phyloP scores from a whole-genome alignment of 208 protist genomes.

The Phytomonas serpens region DNA sequence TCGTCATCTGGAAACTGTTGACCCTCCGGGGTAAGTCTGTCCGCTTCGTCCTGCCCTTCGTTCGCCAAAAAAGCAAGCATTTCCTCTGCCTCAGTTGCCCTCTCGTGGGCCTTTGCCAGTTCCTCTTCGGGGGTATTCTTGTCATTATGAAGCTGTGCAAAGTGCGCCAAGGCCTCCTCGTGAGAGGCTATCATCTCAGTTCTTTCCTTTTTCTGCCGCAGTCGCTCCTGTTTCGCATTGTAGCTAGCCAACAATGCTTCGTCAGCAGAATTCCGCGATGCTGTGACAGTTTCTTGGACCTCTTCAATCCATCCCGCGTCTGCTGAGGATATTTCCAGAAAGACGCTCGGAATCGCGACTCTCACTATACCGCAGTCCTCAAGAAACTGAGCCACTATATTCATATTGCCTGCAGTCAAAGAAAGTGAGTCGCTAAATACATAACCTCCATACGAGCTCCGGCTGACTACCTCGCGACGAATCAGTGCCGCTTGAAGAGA shows the following conservation, averaged over 20 bases:
- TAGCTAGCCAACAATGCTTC: constrained; percentile 10
- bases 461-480: constrained; percentile 22
- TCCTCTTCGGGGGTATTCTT: constrained; percentile 23
- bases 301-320: constrained; percentile 16
- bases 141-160: constrained; percentile 23
- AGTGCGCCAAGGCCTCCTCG: constrained; percentile 21
- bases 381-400: constrained; percentile 18
- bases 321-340: constrained; percentile 46
- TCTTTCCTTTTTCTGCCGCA: constrained; percentile 19
- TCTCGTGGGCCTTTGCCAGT: constrained; percentile 24
- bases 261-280: not conserved
- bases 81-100: constrained; percentile 29
- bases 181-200: constrained; percentile 22
- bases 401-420: constrained; percentile 9
- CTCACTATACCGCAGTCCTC: constrained; percentile 12
- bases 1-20: not conserved
- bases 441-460: constrained; percentile 56
- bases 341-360: constrained; percentile 28
- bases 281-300: not conserved
- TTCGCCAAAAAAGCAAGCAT: constrained; percentile 25
- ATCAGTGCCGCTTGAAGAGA: constrained; percentile 44
- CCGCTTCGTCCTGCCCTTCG: constrained; percentile 10
- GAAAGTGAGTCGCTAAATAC: constrained; percentile 66
- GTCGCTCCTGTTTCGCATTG: constrained; percentile 12
- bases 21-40: constrained; percentile 2